phyloP scores from a whole-genome alignment of 495 filamentous ascomycete genomes.

The Hypomontagnella submonticulosa region DNA sequence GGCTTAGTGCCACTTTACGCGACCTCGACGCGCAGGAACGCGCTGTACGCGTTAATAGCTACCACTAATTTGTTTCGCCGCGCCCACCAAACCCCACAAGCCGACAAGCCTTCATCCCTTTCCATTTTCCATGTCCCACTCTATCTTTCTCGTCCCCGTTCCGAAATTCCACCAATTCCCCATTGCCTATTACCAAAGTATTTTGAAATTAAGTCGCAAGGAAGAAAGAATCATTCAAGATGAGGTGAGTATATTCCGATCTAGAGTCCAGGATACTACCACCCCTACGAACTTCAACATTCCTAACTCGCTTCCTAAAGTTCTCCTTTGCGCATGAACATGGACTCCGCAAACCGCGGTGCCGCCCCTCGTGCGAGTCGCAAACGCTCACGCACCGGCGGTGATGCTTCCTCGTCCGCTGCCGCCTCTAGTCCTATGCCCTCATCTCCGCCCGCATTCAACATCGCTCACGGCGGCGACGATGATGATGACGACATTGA shows the following conservation, averaged over 20 bases:
- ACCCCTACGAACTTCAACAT: not conserved
- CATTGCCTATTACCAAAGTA: slow-evolving; percentile 1
- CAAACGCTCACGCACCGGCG: slow-evolving; percentile 87
- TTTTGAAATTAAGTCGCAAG: not conserved
- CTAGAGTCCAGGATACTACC: not conserved
- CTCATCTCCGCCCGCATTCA: slow-evolving; percentile 63
- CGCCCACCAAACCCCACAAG: slow-evolving; percentile 21
- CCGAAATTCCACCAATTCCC: not conserved
- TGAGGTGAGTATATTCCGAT: slow-evolving; percentile 50
- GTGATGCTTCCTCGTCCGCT: slow-evolving; percentile 71
- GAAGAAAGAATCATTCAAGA: slow-evolving; percentile 41
- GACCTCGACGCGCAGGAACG: slow-evolving; percentile 32
- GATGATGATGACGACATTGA: slow-evolving; percentile 83
- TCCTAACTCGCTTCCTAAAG: slow-evolving; percentile 52
- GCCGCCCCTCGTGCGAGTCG: slow-evolving; percentile 66
- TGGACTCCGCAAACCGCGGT: slow-evolving; percentile 89
- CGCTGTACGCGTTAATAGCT: slow-evolving; percentile 9
- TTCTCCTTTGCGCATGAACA: slow-evolving; percentile 85
- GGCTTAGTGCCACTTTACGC: slow-evolving; percentile 56
- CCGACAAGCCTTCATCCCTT: not conserved
- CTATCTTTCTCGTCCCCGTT: slow-evolving; percentile 6
- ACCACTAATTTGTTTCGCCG: slow-evolving; percentile 29
- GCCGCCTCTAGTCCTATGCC: slow-evolving; percentile 65
- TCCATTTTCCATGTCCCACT: not conserved
- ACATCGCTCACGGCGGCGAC: slow-evolving; percentile 65